These are phyloP conservation scores for Takashimella koratensis DNA, from an alignment of 1,284 basidiomycete genomes.

Conservation along the genomic window DNA sequence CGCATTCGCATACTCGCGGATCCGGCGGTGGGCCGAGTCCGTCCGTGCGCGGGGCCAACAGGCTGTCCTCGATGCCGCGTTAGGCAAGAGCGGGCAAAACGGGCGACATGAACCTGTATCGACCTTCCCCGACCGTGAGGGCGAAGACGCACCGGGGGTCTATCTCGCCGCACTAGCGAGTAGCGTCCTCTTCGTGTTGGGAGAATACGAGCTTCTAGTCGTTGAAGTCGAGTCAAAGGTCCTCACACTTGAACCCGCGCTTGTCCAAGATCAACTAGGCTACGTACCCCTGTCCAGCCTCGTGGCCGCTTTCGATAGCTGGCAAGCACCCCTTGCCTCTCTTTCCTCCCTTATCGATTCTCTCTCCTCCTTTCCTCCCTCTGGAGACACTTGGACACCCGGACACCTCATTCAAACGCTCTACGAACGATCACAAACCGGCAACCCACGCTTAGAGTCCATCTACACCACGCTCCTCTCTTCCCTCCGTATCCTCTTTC, in stretches of 20 bases:
- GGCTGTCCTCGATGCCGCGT: slow-evolving; percentile 15
- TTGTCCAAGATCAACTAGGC: slow-evolving; percentile 59
- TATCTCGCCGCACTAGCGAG: slow-evolving; percentile 73
- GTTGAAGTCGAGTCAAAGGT: slow-evolving; percentile 75
- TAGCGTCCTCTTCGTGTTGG: slow-evolving; percentile 65
- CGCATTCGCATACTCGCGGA: slow-evolving; percentile 65
- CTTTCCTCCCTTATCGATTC: slow-evolving; percentile 62
- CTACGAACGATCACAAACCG: slow-evolving; percentile 64
- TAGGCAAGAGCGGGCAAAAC: background rate
- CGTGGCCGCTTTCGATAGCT: slow-evolving; percentile 72
- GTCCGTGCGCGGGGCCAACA: slow-evolving; percentile 47
- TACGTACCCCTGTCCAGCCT: slow-evolving; percentile 78
- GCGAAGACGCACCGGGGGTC: slow-evolving; percentile 39
- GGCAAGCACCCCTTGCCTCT: slow-evolving; percentile 74
- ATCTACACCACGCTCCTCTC: slow-evolving; percentile 64
- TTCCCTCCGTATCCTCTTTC: slow-evolving; percentile 75
- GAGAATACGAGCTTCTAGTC: slow-evolving; percentile 75
- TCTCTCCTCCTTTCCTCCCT: slow-evolving; percentile 51
- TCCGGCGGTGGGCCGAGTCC: slow-evolving; percentile 53
- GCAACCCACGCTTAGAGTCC: slow-evolving; percentile 66
- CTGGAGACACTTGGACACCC: slow-evolving; percentile 57
- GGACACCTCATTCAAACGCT: slow-evolving; percentile 74
- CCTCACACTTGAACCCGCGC: slow-evolving; percentile 62
- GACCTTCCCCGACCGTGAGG: slow-evolving; percentile 52
- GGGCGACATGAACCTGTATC: slow-evolving; percentile 4